phyloP scores from a whole-genome alignment of 257 asterid species.

The Datura wrightii region DNA sequence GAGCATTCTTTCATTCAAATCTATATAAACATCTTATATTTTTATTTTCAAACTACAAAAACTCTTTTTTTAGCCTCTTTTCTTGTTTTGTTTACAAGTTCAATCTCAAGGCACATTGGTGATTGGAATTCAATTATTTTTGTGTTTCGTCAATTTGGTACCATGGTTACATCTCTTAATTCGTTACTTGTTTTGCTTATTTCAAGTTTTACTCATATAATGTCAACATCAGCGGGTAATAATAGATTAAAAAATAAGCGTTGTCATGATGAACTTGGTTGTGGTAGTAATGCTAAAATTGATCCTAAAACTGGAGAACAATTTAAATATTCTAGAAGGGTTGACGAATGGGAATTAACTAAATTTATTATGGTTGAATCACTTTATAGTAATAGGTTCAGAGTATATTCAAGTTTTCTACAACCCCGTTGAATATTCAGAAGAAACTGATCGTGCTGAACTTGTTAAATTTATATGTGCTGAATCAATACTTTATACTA shows the following conservation, averaged over 20 bases:
- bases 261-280: background rate
- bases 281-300: conserved; percentile 7
- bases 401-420: background rate
- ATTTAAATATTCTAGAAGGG: background rate
- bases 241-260: background rate
- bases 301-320: background rate
- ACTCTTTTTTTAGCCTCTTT: background rate
- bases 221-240: background rate
- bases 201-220: too few relatives aligned
- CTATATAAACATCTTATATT: background rate
- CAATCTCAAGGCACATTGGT: background rate
- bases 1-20: background rate
- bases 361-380: background rate
- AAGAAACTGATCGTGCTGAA: conserved; percentile 9
- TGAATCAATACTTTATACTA: conserved; percentile 22
- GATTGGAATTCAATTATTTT: background rate
- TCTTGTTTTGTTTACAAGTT: too few relatives aligned
- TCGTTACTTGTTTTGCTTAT: too few relatives aligned
- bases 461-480: conserved; percentile 4
- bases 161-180: background rate
- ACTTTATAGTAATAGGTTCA: conserved; percentile 20
- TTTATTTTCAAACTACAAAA: background rate
- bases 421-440: conserved; percentile 9
- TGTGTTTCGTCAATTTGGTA: conserved; percentile 16
- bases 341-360: background rate